phyloP scores from a whole-genome alignment of 1,284 basidiomycete species.

The Malassezia psittaci region DNA sequence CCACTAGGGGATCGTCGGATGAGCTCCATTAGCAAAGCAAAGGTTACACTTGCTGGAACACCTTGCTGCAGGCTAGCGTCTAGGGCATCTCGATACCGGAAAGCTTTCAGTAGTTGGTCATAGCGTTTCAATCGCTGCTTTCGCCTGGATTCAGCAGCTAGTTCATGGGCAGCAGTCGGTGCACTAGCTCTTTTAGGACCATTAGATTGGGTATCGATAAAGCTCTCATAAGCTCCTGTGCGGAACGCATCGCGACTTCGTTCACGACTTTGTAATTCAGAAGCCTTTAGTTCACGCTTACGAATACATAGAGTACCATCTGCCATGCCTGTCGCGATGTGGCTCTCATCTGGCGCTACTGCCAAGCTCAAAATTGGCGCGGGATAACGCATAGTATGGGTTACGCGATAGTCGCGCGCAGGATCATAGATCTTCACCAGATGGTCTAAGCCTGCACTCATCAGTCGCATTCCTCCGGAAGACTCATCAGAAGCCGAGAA shows the following conservation, averaged over 20 bases:
- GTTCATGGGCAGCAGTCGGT: conserved; percentile 47
- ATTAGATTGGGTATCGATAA: conserved; percentile 47
- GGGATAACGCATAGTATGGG: conserved; percentile 97
- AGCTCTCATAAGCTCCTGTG: conserved; percentile 62
- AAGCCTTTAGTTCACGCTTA: conserved; percentile 61
- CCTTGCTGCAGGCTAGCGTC: conserved; percentile 49
- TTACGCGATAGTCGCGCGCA: conserved; percentile 64
- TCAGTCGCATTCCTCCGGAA: conserved; percentile 59
- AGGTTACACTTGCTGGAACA: conserved; percentile 55
- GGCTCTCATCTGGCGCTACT: conserved; percentile 92
- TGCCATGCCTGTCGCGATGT: conserved; percentile 89
- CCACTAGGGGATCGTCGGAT: conserved; percentile 56
- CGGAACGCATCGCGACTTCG: conserved; percentile 52
- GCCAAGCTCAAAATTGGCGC: conserved; percentile 82
- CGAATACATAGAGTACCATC: conserved; percentile 68
- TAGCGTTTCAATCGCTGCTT: conserved; percentile 71
- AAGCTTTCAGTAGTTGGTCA: conserved; percentile 77
- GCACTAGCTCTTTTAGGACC: conserved; percentile 14
- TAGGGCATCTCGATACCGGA: conserved; percentile 88
- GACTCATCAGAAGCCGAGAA: conserved; percentile 18
- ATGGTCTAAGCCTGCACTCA: conserved; percentile 85
- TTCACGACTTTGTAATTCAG: conserved; percentile 54
- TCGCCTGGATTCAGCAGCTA: conserved; percentile 57
- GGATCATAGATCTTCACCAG: conserved; percentile 96
- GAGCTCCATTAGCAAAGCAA: conserved; percentile 84